These are phyloP conservation scores for Terfezia claveryi DNA, from an alignment of 495 filamentous ascomycete species.

Conservation along the genomic window DNA sequence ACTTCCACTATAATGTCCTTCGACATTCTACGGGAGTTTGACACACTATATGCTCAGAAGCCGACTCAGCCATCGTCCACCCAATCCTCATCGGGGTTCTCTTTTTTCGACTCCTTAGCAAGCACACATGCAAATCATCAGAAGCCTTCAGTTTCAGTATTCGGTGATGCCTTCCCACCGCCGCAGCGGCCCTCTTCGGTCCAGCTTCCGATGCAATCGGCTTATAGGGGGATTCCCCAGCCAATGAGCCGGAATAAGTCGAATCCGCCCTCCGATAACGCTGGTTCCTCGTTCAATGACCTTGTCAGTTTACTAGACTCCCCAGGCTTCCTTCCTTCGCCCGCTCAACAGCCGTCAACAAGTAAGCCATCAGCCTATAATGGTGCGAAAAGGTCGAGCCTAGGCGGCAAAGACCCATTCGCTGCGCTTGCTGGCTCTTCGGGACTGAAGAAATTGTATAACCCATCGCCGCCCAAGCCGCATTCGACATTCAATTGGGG, in stretches of 20 bases:
- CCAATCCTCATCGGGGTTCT: not conserved
- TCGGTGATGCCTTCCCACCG: slow-evolving; percentile 1
- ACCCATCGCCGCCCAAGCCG: slow-evolving; percentile 8
- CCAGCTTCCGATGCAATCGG: not conserved
- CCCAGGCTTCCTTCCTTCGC: not conserved
- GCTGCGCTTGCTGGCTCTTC: not conserved
- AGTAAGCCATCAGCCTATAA: not conserved
- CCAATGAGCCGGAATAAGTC: slow-evolving; percentile 12
- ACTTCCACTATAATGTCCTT: slow-evolving; percentile 11
- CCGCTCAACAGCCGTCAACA: not conserved
- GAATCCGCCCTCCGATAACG: slow-evolving; percentile 4
- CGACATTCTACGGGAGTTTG: slow-evolving; percentile 17
- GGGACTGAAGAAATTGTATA: slow-evolving; percentile 7
- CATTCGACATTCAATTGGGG: slow-evolving; percentile 1
- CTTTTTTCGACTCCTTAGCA: not conserved
- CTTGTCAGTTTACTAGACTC: slow-evolving; percentile 7
- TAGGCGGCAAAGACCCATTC: not conserved
- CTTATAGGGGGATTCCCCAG: slow-evolving; percentile 3
- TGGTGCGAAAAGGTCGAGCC: not conserved
- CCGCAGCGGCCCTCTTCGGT: slow-evolving; percentile 7
- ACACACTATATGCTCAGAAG: slow-evolving; percentile 8
- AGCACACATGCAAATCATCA: not conserved
- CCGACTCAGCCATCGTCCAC: slow-evolving; percentile 1
- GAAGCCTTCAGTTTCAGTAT: not conserved
- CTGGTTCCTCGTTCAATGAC: slow-evolving; percentile 16